Base-by-base conservation (phyloP, 2,329 filamentous ascomycete species). In the Botrytis deweyae region DNA sequence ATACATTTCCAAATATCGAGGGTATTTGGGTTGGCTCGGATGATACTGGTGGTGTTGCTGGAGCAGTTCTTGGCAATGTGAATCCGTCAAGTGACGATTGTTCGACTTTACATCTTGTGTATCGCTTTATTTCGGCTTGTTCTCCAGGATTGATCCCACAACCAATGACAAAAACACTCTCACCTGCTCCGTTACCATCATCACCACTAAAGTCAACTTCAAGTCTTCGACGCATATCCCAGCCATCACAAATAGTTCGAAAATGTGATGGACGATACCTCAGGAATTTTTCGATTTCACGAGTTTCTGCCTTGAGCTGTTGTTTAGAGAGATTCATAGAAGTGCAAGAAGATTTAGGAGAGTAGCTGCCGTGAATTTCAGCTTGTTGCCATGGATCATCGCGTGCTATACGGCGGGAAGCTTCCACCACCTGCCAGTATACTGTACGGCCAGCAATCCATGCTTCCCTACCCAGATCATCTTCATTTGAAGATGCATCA, bases 131-230 rank as follows among this genome's bases (percentile, higher is more conserved):
- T 12, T 83, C 83, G 9, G 88, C 85, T n/a, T 73, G 40, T 22
- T 78, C 73, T 12, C 73, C 75, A 44, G 76, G 74, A n/a, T 75
- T 71, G 20, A 79, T 66, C 3, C 93, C 94, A 78, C 91, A 92
- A 49, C 89, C 87, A 65, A 98, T 86, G 4, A 97, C 87, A 40
- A 97, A 86, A 58, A 97, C 84, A 25, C 87, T 87, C 82, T 98
- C 95, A 33, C 94, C 94, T 40, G 90, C 91, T 67, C 90, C 89
- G 72, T 89, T 85, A n/a, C 89, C 88, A 82, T 96, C 92, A 77
- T 95, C 93, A 33, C 89, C 90, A 59, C 92, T 92, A 83, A 98
- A 98, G 80, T 99, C 96, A 3, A 97, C 93, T 78, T 96, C 92
- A 4, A 98, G 84, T 75, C 86, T 90, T 75, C 94, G 89, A 71